Evolutionary conservation across 2,329 filamentous ascomycete species (phyloP), one percentile per base, ranked within the genome.

Genomic region (Beauveria bassiana): DNA sequence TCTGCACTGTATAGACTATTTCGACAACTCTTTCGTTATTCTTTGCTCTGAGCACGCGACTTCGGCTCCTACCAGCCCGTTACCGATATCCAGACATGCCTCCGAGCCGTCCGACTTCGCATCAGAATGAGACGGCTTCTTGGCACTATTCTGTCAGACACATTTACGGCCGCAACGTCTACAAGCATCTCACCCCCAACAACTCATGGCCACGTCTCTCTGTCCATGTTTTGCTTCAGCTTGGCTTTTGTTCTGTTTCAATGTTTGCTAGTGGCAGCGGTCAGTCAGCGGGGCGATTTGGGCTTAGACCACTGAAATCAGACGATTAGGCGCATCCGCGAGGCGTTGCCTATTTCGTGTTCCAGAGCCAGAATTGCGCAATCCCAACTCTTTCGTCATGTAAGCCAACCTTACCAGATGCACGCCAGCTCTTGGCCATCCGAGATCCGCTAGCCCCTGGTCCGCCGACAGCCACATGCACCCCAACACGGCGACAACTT

Each of bases 401-500:
- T 61, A 61, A 61, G 59, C 50, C 28, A 43, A 40, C 47, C 47
- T 38, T 38, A 38, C 18, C 18, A 8, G 16, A 10, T n/a, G 10
- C n/a, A 22, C 24, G 18, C 56, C n/a, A 16, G 24, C 50, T 38
- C 26, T 28, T 45, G 8, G 34, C 24, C 38, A 61, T 45, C 59
- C 59, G 59, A 61, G 59, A 61, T 61, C 59, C 59, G 59, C 59
- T 61, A 55, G 59, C 22, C 43, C 59, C 59, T 34, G 59, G 51
- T 55, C 59, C 59, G 59, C 59, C 59, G 59, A 61, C 51, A 61
- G 20, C 59, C 59, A 61, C 43, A 42, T 31, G 34, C 24, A n/a
- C 43, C 43, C 59, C 6, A 28, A 31, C 28, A 4, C 34, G 34
- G 12, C 34, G 34, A 38, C 14, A 14, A 6, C 8, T n/a, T 16